Percentiles rank a stretch among this genome's conserved stretches.
Conservation (phyloP, 805 yeast genomes). For the Metschnikowia bowlesiae region DNA sequence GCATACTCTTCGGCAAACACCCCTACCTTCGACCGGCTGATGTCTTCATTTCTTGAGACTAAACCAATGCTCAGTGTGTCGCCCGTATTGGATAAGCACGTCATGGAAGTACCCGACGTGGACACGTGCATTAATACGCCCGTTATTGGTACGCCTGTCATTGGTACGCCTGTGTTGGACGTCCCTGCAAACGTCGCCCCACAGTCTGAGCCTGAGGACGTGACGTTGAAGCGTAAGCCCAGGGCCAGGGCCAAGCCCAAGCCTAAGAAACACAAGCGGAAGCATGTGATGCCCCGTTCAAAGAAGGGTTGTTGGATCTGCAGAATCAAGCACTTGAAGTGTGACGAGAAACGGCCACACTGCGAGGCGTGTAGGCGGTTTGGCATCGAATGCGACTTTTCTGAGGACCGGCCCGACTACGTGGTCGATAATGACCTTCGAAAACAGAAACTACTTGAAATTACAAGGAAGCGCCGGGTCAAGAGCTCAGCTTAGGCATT, state of each 20-base stretch:
- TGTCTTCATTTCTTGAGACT: background rate
- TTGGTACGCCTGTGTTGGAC: background rate
- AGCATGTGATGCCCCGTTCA: slow-evolving; percentile 38
- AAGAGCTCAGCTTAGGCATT: background rate
- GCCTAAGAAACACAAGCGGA: slow-evolving; percentile 35
- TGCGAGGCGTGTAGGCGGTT: slow-evolving; percentile 36
- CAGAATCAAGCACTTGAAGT: slow-evolving; percentile 42
- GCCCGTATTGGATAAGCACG: background rate
- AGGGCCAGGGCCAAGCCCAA: background rate
- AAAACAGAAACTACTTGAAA: slow-evolving; percentile 30
- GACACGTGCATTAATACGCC: too few relatives aligned
- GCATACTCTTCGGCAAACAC: slow-evolving; percentile 16
- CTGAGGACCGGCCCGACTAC: slow-evolving; percentile 35
- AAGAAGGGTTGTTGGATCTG: slow-evolving; percentile 46
- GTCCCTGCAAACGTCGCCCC: background rate
- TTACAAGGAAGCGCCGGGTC: slow-evolving; percentile 16
- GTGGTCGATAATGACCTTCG: slow-evolving; percentile 33
- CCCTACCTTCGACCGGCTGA: slow-evolving; percentile 7
- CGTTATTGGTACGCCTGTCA: too few relatives aligned
- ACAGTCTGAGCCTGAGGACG: background rate
- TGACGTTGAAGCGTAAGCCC: background rate
- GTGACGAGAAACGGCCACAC: slow-evolving; percentile 37
- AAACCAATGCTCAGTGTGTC: background rate
- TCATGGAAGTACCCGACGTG: too few relatives aligned
- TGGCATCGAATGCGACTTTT: slow-evolving; percentile 41